These are phyloP conservation scores for Pyrenula massariospora DNA, from an alignment of 495 filamentous ascomycete genomes.

Conservation along the genomic window DNA sequence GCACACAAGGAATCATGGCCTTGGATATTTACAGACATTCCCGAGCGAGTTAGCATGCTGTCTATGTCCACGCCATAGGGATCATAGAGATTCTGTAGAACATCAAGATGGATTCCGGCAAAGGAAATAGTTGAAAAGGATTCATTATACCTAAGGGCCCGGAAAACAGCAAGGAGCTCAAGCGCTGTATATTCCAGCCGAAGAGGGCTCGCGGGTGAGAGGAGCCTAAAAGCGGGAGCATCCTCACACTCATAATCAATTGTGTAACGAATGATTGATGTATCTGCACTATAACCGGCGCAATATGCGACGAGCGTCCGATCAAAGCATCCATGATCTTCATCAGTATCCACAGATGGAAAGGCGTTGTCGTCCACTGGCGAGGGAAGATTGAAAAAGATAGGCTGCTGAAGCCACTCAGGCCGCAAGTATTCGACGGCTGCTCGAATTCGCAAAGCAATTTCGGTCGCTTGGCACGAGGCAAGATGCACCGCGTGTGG, in stretches of 20 bases:
- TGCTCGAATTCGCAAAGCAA: constrained; percentile 61
- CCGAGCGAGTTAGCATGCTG: constrained; percentile 43
- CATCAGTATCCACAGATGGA: constrained; percentile 46
- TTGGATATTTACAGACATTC: constrained; percentile 43
- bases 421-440: constrained; percentile 72
- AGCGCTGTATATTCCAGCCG: constrained; percentile 50
- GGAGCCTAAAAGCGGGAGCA: constrained; percentile 72
- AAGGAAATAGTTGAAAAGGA: constrained; percentile 82
- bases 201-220: constrained; percentile 46
- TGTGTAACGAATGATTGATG: constrained; percentile 63
- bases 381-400: constrained; percentile 49
- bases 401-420: constrained; percentile 63
- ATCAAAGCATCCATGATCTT: constrained; percentile 72
- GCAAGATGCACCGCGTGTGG: constrained; percentile 61
- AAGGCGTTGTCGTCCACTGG: constrained; percentile 53
- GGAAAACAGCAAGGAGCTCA: constrained; percentile 77
- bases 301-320: constrained; percentile 81
- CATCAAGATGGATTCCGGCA: constrained; percentile 57
- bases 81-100: constrained; percentile 51
- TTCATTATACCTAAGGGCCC: constrained; percentile 85
- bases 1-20: constrained; percentile 48
- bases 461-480: constrained; percentile 63
- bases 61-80: constrained; percentile 51
- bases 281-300: constrained; percentile 61
- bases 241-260: constrained; percentile 69